phyloP scores from a whole-genome alignment of 345 rosid species.

The Melastoma malabathricum region DNA sequence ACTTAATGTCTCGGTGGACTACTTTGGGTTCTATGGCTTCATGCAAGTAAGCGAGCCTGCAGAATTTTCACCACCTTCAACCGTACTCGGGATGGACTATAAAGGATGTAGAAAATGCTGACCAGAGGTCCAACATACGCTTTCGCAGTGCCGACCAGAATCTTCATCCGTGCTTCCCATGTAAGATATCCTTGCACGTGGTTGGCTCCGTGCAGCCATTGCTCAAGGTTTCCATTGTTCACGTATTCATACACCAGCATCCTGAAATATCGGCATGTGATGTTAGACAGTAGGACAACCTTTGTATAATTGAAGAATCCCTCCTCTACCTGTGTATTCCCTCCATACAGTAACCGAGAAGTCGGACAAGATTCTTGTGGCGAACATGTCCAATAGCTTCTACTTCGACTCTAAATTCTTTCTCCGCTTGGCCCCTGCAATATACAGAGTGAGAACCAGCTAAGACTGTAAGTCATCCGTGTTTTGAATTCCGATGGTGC shows the following conservation, averaged over 20 bases:
- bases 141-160: slow-evolving; percentile 73
- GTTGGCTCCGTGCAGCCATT: slow-evolving; percentile 85
- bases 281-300: no score
- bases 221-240: slow-evolving; percentile 76
- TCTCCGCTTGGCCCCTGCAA: slow-evolving; percentile 74
- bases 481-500: neutral
- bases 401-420: slow-evolving; percentile 68
- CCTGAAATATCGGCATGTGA: slow-evolving; percentile 15
- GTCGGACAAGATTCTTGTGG: slow-evolving; percentile 78
- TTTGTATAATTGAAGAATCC: neutral
- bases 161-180: slow-evolving; percentile 77
- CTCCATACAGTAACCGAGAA: slow-evolving; percentile 69
- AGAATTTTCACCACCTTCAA: slow-evolving; percentile 8
- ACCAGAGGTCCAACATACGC: slow-evolving; percentile 36
- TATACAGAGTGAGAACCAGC: slow-evolving; percentile 2
- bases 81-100: slow-evolving; percentile 4
- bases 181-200: slow-evolving; percentile 69
- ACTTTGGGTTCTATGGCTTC: slow-evolving; percentile 99
- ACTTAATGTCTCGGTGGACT: slow-evolving; percentile 95
- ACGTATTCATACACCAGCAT: slow-evolving; percentile 69
- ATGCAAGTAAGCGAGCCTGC: slow-evolving; percentile 94
- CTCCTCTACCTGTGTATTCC: slow-evolving; percentile 58
- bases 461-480: no score
- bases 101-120: slow-evolving; percentile 1
- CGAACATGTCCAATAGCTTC: slow-evolving; percentile 85